Percentiles rank a stretch among this genome's conserved stretches.
phyloP scores from a whole-genome alignment of 1,139 yeast genomes.

The Geotrichum candidum region DNA sequence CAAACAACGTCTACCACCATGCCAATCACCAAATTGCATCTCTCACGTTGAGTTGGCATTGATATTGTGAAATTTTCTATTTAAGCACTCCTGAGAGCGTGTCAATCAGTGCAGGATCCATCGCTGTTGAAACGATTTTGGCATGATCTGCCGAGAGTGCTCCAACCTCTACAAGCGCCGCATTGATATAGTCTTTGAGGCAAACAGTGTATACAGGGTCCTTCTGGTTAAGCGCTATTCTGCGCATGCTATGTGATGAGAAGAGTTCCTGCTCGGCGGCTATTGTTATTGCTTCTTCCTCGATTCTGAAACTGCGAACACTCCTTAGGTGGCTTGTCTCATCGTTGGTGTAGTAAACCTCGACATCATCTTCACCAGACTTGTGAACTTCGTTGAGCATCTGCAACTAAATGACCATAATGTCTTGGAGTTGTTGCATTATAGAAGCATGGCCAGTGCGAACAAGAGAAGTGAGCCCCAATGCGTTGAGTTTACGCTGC shows the following conservation, averaged over 20 bases:
- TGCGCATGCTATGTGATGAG: constrained; percentile 22
- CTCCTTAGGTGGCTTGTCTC: constrained; percentile 18
- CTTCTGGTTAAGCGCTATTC: constrained; percentile 16
- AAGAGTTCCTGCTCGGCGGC: constrained; percentile 6
- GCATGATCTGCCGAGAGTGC: constrained; percentile 11
- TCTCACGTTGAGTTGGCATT: background rate
- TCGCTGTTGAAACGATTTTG: background rate
- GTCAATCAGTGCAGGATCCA: constrained; percentile 12
- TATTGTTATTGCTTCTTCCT: background rate
- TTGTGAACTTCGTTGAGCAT: constrained; percentile 64
- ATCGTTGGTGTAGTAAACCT: constrained; percentile 27
- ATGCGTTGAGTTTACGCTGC: constrained; percentile 53
- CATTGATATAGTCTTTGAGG: constrained; percentile 17
- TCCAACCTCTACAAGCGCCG: constrained; percentile 4
- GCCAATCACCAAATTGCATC: background rate
- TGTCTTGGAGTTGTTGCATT: constrained; percentile 34
- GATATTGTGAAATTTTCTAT: background rate
- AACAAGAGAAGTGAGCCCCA: constrained; percentile 51
- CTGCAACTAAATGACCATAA: constrained; percentile 51
- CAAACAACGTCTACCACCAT: too few species aligned
- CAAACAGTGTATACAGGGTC: constrained; percentile 27
- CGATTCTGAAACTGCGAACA: background rate
- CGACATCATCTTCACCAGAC: constrained; percentile 42
- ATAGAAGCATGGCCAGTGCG: constrained; percentile 33
- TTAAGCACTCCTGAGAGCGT: constrained; percentile 13